A percentile compares a stretch with the other conserved stretches of the same genome.
phyloP scores from a whole-genome alignment of 2,329 filamentous ascomycete genomes.

The Colletotrichum paranaense region DNA sequence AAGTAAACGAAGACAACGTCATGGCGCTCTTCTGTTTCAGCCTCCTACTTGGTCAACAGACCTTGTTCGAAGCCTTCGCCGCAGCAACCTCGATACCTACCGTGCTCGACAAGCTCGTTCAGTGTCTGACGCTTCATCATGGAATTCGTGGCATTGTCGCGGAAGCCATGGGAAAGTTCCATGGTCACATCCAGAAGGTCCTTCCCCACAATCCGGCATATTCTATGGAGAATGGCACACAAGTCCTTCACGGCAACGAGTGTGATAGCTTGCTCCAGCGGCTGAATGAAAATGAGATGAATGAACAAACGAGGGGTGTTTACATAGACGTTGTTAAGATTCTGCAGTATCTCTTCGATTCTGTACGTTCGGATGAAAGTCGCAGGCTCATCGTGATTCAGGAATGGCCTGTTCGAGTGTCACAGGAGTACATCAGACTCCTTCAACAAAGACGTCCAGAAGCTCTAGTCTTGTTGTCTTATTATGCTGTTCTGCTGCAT shows the following conservation, averaged over 20 bases:
- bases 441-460: constrained; percentile 3
- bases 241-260: constrained; percentile 32
- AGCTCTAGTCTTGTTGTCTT: constrained; percentile 51
- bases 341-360: not conserved
- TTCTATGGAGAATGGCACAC: not conserved
- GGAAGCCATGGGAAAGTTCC: not conserved
- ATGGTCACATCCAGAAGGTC: not conserved
- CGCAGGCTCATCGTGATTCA: constrained; percentile 40
- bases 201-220: not conserved
- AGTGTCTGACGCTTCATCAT: constrained; percentile 53
- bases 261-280: constrained; percentile 41
- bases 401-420: constrained; percentile 48
- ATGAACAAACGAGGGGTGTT: not conserved
- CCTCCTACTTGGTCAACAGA: constrained; percentile 56
- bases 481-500: constrained; percentile 54
- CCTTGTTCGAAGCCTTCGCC: constrained; percentile 54
- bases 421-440: constrained; percentile 44
- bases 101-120: constrained; percentile 49
- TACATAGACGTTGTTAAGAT: not conserved
- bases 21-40: constrained; percentile 58
- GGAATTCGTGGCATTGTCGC: constrained; percentile 52
- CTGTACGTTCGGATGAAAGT: not conserved
- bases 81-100: not conserved
- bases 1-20: constrained; percentile 44
- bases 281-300: constrained; percentile 25